Conservation (phyloP, 768 basidiomycete genomes). For the Hydnum rufescens region DNA sequence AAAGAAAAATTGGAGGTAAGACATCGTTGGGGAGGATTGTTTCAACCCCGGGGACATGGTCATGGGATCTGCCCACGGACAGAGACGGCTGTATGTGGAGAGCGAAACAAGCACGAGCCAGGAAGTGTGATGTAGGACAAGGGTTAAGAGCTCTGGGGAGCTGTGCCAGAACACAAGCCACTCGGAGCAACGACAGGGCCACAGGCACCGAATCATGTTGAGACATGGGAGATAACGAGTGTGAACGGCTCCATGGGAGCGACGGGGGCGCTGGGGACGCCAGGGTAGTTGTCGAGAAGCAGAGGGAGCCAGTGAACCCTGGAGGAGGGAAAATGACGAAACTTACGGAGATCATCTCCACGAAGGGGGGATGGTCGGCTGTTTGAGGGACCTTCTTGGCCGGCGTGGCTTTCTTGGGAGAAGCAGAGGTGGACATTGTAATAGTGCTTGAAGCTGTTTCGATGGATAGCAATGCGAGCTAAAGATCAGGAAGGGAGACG, state of each 20-base stretch:
- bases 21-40: neutral
- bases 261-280: no score
- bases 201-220: no score
- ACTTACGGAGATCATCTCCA: conserved; percentile 3
- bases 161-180: neutral
- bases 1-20: neutral
- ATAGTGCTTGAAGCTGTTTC: neutral
- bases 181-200: no score
- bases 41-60: neutral
- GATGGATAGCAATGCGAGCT: neutral
- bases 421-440: neutral
- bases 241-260: no score
- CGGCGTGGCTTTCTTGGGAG: conserved; percentile 1
- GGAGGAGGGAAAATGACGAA: neutral
- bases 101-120: no score
- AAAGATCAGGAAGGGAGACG: neutral
- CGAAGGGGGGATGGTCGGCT: neutral
- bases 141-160: neutral
- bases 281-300: no score
- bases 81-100: neutral
- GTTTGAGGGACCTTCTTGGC: conserved; percentile 1
- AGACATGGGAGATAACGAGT: no score
- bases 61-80: neutral
- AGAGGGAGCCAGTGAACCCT: no score
- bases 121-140: no score